A percentile compares a stretch with the other conserved stretches of the same genome.
phyloP scores from a whole-genome alignment of 2,329 filamentous ascomycete species.

The Coniella lustricola region DNA sequence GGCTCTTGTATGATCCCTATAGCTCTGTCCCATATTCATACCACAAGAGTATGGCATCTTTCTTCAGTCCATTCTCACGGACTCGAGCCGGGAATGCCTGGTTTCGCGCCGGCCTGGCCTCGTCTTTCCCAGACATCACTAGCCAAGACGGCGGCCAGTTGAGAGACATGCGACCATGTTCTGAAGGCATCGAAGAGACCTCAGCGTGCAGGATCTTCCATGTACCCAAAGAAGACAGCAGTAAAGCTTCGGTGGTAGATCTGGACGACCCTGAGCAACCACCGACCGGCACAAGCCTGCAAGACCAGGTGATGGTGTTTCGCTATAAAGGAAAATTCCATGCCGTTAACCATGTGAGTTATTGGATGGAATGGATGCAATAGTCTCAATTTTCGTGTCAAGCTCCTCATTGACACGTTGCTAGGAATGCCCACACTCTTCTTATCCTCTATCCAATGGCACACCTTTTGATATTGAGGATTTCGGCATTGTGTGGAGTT shows the following conservation, averaged over 20 bases:
- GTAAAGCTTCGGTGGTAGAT: conserved; percentile 3
- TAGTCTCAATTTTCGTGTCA: neutral
- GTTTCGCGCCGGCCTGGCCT: conserved; percentile 9
- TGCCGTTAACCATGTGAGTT: conserved; percentile 12
- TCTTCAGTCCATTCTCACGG: conserved; percentile 12
- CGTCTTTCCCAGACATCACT: conserved; percentile 13
- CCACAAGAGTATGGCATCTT: conserved; percentile 2
- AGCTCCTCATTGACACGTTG: too few relatives aligned
- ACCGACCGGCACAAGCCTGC: conserved; percentile 6
- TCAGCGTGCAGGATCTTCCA: conserved; percentile 6
- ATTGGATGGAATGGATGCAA: too few relatives aligned
- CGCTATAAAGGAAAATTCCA: conserved; percentile 14
- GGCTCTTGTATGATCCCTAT: too few relatives aligned
- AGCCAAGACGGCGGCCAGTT: conserved; percentile 6
- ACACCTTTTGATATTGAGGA: conserved; percentile 16
- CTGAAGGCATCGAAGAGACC: neutral
- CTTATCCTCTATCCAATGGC: conserved; percentile 14
- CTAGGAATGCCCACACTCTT: conserved; percentile 16
- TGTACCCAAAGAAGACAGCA: conserved; percentile 14
- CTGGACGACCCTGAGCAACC: conserved; percentile 2
- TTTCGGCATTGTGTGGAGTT: conserved; percentile 14
- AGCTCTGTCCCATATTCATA: neutral
- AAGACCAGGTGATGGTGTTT: conserved; percentile 14
- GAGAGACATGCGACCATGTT: conserved; percentile 4
- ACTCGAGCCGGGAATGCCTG: conserved; percentile 9